These are phyloP conservation scores for Hirschfeldia incana DNA, from an alignment of 345 rosid species.

Conservation along the genomic window DNA sequence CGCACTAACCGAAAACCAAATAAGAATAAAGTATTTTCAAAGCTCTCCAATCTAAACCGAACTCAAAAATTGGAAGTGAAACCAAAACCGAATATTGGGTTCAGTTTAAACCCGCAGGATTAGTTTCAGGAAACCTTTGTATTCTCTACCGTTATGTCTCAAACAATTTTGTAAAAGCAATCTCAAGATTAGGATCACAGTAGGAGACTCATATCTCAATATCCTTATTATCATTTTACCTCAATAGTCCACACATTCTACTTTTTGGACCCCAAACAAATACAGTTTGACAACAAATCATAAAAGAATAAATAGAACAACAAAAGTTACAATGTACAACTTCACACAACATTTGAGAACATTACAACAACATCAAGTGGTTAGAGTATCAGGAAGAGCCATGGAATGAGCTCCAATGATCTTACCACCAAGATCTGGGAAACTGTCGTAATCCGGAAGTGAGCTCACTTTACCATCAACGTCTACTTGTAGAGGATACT, in stretches of 20 bases:
- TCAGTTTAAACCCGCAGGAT: no score
- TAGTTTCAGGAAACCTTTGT: neutral
- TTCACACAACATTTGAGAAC: constrained; percentile 16
- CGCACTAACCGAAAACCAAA: no score
- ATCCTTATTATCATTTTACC: neutral
- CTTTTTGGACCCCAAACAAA: neutral
- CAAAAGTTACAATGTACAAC: constrained; percentile 36
- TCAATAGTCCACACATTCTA: constrained; percentile 2
- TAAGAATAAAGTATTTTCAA: no score
- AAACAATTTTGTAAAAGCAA: neutral
- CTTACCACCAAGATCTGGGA: constrained; percentile 92
- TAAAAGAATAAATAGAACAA: constrained; percentile 31
- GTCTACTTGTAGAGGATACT: constrained; percentile 69
- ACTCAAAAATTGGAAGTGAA: no score
- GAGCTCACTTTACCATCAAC: constrained; percentile 58
- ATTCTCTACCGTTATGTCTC: neutral
- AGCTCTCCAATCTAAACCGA: no score
- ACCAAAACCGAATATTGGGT: no score
- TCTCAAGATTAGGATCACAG: neutral
- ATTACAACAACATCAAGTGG: constrained; percentile 48
- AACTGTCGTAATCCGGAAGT: constrained; percentile 57
- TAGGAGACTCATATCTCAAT: constrained; percentile 1
- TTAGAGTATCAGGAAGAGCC: constrained; percentile 64
- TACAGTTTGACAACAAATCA: constrained; percentile 26
- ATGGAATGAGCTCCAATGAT: constrained; percentile 62